These are phyloP conservation scores for Nitzschia palea DNA, from an alignment of 108 stramenopile species.

Conservation along the genomic window DNA sequence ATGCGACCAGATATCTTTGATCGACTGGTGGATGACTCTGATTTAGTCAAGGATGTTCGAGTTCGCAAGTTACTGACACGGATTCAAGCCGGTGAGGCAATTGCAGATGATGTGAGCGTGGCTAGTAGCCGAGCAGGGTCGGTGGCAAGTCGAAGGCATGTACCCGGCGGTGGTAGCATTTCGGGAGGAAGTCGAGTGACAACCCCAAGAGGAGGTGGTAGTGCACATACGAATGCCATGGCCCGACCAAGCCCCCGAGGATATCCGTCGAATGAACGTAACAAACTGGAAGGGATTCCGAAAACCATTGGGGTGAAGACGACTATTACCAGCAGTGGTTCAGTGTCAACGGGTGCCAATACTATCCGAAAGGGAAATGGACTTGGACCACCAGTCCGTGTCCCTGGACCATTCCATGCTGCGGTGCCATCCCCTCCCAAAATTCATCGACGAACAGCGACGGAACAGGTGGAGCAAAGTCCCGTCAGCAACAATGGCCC, in stretches of 20 bases:
- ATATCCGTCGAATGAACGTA: too few species aligned
- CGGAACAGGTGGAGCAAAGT: neutral
- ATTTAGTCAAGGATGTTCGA: conserved; percentile 38
- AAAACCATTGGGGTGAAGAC: conserved; percentile 29
- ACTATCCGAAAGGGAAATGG: neutral
- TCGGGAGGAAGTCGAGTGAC: neutral
- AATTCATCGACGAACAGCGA: neutral
- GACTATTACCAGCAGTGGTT: neutral
- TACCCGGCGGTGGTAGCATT: neutral
- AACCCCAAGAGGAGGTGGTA: neutral
- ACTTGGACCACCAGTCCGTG: conserved; percentile 32
- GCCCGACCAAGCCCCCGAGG: neutral
- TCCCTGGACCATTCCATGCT: conserved; percentile 1
- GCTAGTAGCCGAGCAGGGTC: conserved; percentile 40
- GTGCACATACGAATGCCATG: neutral
- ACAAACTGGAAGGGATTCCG: conserved; percentile 19
- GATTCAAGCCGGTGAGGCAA: conserved; percentile 38
- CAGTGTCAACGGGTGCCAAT: neutral
- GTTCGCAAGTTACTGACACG: conserved; percentile 53
- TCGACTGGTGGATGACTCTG: conserved; percentile 42
- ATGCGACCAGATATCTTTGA: conserved; percentile 56
- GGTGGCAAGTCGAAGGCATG: conserved; percentile 14
- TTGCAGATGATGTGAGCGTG: conserved; percentile 39
- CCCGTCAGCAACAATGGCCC: neutral
- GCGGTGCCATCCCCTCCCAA: conserved; percentile 2